These are phyloP conservation scores for Fusarium sacchari DNA, from an alignment of 2,329 filamentous ascomycete species.

Conservation along the genomic window DNA sequence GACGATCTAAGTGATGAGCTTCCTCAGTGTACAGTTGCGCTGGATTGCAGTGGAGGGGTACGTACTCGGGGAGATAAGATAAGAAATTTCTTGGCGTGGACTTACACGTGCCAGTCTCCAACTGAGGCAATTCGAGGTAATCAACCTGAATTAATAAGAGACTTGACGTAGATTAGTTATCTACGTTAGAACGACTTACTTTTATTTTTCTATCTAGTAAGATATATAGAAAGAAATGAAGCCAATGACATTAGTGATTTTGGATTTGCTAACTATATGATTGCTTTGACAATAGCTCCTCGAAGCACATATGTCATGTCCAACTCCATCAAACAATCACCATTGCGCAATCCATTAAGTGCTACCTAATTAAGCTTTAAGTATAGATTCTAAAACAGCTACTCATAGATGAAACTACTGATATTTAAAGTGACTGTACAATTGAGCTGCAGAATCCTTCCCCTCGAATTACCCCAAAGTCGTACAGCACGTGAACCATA, in stretches of 20 bases:
- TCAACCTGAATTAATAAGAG: not conserved
- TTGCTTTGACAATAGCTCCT: not conserved
- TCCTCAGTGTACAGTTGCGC: conserved; percentile 13
- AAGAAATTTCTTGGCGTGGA: conserved; percentile 21
- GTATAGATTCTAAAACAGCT: not conserved
- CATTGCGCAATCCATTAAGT: too few species aligned
- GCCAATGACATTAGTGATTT: not conserved
- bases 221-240: not conserved
- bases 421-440: not conserved
- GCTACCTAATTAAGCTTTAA: not conserved
- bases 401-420: not conserved
- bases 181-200: not conserved
- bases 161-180: not conserved
- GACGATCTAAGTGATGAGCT: conserved; percentile 24
- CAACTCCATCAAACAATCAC: not conserved
- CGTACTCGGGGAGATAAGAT: conserved; percentile 35
- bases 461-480: not conserved
- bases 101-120: conserved; percentile 8
- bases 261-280: not conserved
- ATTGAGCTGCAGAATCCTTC: not conserved
- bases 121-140: not conserved
- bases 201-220: not conserved
- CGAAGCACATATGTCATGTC: not conserved
- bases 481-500: not conserved
- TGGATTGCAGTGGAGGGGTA: conserved; percentile 26